Evolutionary conservation across 768 basidiomycete species (phyloP), one percentile per base, ranked within the genome.

Genomic region (Solioccasus polychromus): DNA sequence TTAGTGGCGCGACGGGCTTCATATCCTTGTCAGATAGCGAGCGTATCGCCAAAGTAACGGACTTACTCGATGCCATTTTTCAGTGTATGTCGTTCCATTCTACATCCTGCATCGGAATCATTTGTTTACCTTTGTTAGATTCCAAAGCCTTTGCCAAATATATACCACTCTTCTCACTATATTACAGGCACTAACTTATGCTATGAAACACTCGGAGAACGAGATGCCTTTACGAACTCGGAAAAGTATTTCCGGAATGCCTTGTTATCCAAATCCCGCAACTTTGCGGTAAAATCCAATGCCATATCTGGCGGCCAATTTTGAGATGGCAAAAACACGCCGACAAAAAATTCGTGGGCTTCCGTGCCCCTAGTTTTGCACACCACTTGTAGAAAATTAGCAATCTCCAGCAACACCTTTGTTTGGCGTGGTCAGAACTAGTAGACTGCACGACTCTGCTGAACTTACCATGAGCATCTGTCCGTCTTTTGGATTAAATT

Each of bases 371-470:
- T 73, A 11, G 80, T 83, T 61, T 81, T 83, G 53, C 80, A 78
- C 8, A 95, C 76, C 0, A 78, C 73, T 61, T 96, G 90, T 31
- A 97, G 70, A 37, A 98, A 76, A 56, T 80, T 83, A 36, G 88
- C 87, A 44, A 97, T 85, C 62, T 99, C 96, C 53, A 88, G 80
- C 18, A 97, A 71, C 42, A 94, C 86, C 93, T 97, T 52, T 25
- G 56, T 15, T 22, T 11, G 37, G 32, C 6, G 1, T 23, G 10
- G 15, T 34, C 35, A 45, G 42, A 35, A 37, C 1, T 8, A 8
- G 8, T 8, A 35, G 7, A 3, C 2, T 23, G 30, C 23, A 20
- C 37, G 38, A 34, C 29, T 35, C 35, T 19, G 8, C 14, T 25
- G 12, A 23, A 67, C 90, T 61, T 57, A 94, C 94, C 59, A 85